A percentile compares a stretch with the other conserved stretches of the same genome.
These are phyloP conservation scores for Incumbomyces delicatus DNA, from an alignment of 2,329 filamentous ascomycete genomes.

Conservation along the genomic window DNA sequence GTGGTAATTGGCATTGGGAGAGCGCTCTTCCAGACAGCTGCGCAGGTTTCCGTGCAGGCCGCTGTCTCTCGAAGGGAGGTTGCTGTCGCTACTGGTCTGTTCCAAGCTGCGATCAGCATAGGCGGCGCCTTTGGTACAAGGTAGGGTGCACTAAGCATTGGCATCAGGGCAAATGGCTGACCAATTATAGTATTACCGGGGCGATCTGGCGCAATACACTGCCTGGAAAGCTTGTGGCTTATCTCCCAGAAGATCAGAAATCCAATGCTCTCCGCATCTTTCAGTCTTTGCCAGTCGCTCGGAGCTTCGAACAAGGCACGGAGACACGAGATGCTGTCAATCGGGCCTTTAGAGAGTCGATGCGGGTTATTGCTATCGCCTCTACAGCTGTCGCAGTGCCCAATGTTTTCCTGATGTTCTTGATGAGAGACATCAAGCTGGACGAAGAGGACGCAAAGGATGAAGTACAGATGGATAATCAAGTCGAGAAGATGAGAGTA, in stretches of 20 bases:
- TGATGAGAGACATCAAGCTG: conserved; percentile 19
- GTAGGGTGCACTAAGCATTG: neutral
- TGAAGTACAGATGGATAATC: neutral
- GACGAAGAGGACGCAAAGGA: conserved; percentile 9
- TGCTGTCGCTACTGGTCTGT: conserved; percentile 29
- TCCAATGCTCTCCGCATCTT: conserved; percentile 17
- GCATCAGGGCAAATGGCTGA: neutral
- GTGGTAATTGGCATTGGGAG: conserved; percentile 26
- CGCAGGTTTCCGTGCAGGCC: conserved; percentile 29
- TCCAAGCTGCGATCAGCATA: conserved; percentile 26
- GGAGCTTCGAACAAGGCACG: neutral
- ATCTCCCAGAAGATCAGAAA: conserved; percentile 18
- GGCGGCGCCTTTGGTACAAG: conserved; percentile 28
- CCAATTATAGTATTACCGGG: conserved; percentile 24
- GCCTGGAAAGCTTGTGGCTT: conserved; percentile 13
- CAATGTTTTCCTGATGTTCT: conserved; percentile 14
- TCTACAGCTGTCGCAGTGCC: neutral
- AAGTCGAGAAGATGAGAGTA: neutral
- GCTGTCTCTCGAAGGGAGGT: conserved; percentile 28
- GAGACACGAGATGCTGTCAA: conserved; percentile 2
- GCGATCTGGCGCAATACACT: conserved; percentile 29
- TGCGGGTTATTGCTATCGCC: conserved; percentile 13
- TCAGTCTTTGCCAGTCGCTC: conserved; percentile 16
- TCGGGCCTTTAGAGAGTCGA: conserved; percentile 19
- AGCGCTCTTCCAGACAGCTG: conserved; percentile 27